Percentiles rank a stretch among this genome's conserved stretches.
Conservation (phyloP, 225 moss, liverwort and hornwort genomes). For the Asterella californica region DNA sequence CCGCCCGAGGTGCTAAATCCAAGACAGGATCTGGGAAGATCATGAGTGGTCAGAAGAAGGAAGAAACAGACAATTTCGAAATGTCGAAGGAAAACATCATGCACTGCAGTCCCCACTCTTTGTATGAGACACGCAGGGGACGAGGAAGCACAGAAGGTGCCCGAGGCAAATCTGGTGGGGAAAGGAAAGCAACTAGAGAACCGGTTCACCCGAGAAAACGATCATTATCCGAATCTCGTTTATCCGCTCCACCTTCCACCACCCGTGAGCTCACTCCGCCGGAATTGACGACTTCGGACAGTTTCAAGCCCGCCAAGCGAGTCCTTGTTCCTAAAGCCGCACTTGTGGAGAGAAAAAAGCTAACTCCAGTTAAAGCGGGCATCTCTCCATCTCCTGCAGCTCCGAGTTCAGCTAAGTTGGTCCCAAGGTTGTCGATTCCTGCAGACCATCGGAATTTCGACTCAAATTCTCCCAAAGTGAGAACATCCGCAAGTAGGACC, state of each 20-base stretch:
- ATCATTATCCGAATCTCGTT: conserved; percentile 1
- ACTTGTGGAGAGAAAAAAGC: neutral
- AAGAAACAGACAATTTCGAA: neutral
- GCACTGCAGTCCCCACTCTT: conserved; percentile 29
- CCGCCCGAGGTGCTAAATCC: conserved; percentile 12
- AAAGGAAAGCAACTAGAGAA: neutral
- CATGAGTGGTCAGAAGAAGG: conserved; percentile 11
- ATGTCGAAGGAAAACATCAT: conserved; percentile 36
- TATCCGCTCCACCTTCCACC: conserved; percentile 7
- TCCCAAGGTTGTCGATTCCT: neutral
- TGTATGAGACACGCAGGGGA: conserved; percentile 24
- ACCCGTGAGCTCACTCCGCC: conserved; percentile 32
- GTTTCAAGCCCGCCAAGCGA: conserved; percentile 39
- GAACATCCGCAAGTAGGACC: neutral
- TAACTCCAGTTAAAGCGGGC: neutral
- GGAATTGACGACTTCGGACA: conserved; percentile 39
- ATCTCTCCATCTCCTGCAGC: neutral
- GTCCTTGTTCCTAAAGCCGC: conserved; percentile 19
- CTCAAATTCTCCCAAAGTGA: neutral
- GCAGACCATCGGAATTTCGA: neutral
- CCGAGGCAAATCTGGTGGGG: neutral
- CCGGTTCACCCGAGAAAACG: conserved; percentile 33
- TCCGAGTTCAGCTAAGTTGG: neutral
- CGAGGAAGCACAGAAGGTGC: conserved; percentile 3
- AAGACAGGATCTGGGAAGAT: conserved; percentile 29